A percentile compares a stretch with the other conserved stretches of the same genome.
These are phyloP conservation scores for Prunus dulcis DNA, from an alignment of 306 rosid species.

Conservation along the genomic window DNA sequence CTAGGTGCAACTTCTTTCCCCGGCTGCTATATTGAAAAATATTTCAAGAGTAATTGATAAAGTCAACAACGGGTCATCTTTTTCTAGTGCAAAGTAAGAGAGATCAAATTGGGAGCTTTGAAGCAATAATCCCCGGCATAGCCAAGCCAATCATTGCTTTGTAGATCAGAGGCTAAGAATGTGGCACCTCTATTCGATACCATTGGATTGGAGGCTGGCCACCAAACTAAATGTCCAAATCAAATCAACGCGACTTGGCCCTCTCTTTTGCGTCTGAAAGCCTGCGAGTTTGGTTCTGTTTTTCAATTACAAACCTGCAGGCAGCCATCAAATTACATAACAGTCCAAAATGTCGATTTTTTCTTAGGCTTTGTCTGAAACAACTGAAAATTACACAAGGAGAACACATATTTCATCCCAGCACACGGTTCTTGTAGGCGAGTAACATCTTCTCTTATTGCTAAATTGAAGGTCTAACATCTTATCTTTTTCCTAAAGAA, in stretches of 20 bases:
- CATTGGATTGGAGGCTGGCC: neutral
- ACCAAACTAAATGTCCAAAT: too few relatives aligned
- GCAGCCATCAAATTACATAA: neutral
- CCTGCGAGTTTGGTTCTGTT: neutral
- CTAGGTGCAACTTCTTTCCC: neutral
- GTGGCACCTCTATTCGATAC: neutral
- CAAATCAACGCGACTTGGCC: neutral
- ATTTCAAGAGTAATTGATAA: neutral
- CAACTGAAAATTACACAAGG: neutral
- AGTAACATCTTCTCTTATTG: too few relatives aligned
- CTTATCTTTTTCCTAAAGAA: neutral
- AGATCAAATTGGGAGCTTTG: neutral
- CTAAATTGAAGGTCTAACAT: too few relatives aligned
- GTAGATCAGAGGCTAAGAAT: neutral
- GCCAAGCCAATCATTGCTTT: too few relatives aligned
- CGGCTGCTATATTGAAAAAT: neutral
- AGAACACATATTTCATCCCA: neutral
- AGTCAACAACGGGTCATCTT: neutral
- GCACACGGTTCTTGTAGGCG: neutral
- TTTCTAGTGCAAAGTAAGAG: neutral
- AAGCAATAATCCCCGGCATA: neutral
- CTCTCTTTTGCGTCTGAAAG: neutral
- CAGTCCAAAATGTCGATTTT: neutral
- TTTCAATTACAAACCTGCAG: neutral
- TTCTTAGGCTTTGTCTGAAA: neutral